A percentile compares a stretch with the other conserved stretches of the same genome.
These are phyloP conservation scores for Neoboletus magnificus DNA, from an alignment of 768 basidiomycete genomes.

Conservation along the genomic window DNA sequence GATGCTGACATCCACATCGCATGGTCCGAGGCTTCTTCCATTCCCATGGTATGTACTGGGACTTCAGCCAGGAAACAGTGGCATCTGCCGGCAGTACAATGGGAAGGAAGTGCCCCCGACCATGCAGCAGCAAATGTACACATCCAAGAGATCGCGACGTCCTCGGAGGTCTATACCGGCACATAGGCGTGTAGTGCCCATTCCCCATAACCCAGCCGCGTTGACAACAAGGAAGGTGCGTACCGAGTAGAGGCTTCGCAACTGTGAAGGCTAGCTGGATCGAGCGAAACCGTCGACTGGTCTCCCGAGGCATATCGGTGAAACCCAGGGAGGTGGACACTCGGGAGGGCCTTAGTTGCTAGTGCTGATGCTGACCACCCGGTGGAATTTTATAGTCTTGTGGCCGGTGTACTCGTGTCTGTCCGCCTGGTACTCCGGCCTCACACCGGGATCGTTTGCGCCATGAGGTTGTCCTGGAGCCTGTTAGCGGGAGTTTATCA, in stretches of 20 bases:
- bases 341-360: conserved; percentile 9
- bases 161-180: conserved; percentile 3
- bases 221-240: conserved; percentile 10
- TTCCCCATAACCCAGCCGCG: conserved; percentile 19
- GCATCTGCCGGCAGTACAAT: conserved; percentile 34
- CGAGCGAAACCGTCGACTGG: background rate
- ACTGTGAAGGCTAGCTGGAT: background rate
- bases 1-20: conserved; percentile 25
- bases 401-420: conserved; percentile 15
- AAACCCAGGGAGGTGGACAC: conserved; percentile 4
- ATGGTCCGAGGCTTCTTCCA: conserved; percentile 49
- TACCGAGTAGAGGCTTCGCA: conserved; percentile 8
- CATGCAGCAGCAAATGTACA: conserved; percentile 28
- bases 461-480: conserved; percentile 23
- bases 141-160: conserved; percentile 21
- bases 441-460: conserved; percentile 7
- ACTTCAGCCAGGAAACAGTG: conserved; percentile 28
- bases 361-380: conserved; percentile 15
- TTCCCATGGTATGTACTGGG: conserved; percentile 54
- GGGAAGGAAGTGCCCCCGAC: conserved; percentile 37
- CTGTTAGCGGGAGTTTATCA: conserved; percentile 23
- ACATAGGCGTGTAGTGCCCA: background rate
- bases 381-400: conserved; percentile 26
- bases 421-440: conserved; percentile 9
- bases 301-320: background rate